Evolutionary conservation across 495 filamentous ascomycete genomes (phyloP).

Genomic region (Arthonia radiata): DNA sequence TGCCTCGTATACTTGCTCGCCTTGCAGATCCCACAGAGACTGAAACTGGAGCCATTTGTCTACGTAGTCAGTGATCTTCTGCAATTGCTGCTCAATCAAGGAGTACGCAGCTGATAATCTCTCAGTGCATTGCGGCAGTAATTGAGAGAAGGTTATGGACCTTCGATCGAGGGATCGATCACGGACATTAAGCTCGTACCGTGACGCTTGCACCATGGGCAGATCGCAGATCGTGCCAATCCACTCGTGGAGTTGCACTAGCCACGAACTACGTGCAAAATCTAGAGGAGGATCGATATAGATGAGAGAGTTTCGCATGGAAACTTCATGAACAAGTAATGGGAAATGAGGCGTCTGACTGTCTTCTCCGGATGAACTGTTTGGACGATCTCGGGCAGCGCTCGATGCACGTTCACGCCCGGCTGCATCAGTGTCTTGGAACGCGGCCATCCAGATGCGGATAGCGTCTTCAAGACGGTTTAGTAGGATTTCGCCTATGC

Average conservation of each 20-base stretch:
- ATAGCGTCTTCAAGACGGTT: slow-evolving; percentile 58
- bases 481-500: slow-evolving; percentile 54
- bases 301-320: slow-evolving; percentile 90
- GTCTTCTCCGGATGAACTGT: too few species aligned
- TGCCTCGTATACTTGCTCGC: slow-evolving; percentile 76
- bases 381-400: too few species aligned
- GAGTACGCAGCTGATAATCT: slow-evolving; percentile 55
- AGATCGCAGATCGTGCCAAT: slow-evolving; percentile 78
- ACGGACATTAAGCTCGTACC: slow-evolving; percentile 62
- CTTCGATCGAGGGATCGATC: slow-evolving; percentile 30
- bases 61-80: slow-evolving; percentile 55
- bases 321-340: slow-evolving; percentile 76
- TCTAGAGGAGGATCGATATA: slow-evolving; percentile 84
- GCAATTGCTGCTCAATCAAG: slow-evolving; percentile 53
- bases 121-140: slow-evolving; percentile 57
- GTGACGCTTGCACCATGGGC: slow-evolving; percentile 73
- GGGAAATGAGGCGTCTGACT: too few species aligned
- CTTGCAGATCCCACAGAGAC: slow-evolving; percentile 90
- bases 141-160: slow-evolving; percentile 50
- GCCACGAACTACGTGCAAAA: slow-evolving; percentile 81
- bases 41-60: slow-evolving; percentile 98
- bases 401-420: too few species aligned
- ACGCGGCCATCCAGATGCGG: slow-evolving; percentile 58
- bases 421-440: slow-evolving; percentile 22
- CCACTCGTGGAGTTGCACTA: slow-evolving; percentile 78